phyloP scores from a whole-genome alignment of 345 rosid genomes.

The Isatis tinctoria region DNA sequence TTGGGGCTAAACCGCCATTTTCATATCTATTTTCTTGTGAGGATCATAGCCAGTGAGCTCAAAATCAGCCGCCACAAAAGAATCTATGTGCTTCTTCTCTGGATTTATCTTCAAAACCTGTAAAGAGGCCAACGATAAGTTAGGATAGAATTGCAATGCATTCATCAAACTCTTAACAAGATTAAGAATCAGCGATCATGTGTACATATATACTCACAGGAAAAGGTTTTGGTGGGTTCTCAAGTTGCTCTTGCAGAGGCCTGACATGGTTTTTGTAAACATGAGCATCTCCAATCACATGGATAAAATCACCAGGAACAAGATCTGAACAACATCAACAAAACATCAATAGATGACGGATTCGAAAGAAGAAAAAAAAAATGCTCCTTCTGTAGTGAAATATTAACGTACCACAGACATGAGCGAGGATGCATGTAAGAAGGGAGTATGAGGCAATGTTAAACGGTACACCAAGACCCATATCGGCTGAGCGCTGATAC shows the following conservation, averaged over 20 bases:
- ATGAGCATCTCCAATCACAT: conserved; percentile 88
- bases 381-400: not conserved
- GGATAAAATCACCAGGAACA: conserved; percentile 81
- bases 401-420: conserved; percentile 68
- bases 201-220: conserved; percentile 52
- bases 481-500: conserved; percentile 98
- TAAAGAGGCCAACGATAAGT: conserved; percentile 4
- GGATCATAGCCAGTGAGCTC: conserved; percentile 86
- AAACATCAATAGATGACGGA: not conserved
- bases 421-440: conserved; percentile 87
- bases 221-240: conserved; percentile 87
- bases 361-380: not conserved
- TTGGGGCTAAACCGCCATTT: conserved; percentile 56
- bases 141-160: not conserved
- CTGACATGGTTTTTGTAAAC: conserved; percentile 72
- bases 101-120: conserved; percentile 89
- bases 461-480: conserved; percentile 97
- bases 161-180: not conserved
- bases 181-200: not conserved
- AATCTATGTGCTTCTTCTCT: conserved; percentile 76
- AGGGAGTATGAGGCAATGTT: conserved; percentile 95
- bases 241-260: conserved; percentile 89
- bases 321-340: conserved; percentile 48
- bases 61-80: conserved; percentile 74
- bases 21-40: conserved; percentile 89